Evolutionary conservation across 352 stramenopile genomes (phyloP), one percentile per base, ranked within the genome.

Genomic region (Pythium aphanidermatum): DNA sequence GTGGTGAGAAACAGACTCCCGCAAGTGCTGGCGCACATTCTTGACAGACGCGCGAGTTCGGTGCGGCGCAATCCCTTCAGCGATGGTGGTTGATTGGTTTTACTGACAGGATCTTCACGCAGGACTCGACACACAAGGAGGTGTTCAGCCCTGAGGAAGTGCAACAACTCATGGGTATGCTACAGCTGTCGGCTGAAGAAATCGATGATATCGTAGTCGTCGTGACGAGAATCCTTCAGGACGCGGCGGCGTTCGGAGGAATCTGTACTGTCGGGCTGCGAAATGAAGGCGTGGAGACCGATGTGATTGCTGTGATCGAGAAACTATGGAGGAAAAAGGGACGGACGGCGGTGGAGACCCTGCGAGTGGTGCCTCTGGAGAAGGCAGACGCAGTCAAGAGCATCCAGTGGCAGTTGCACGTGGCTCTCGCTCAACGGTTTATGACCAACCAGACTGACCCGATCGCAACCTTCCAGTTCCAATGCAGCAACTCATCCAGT

Each of bases 251-350:
- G 0, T 85, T 87, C 29, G 60, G 55, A 2, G 37, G 67, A 3
- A 46, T 83, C 3, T 58, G 72, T 27, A 30, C 46, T 0, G 57
- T 51, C 13, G 35, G 65, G 10, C 55, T 87, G 20, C 23, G 45
- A 3, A 44, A 39, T 4, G 39, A 33, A 1, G 63, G 60, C 3
- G 51, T 74, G 5, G 36, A 63, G 2, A 31, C 55, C 1, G 48
- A 60, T 4, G 70, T 76, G 17, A 45, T 63, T 13, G 31, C 40
- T 23, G 32, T 55, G 2, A 20, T 84, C 12, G 70, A 83, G 30
- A 74, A 79, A 50, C 45, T 62, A 33, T 87, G 75, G 75, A 69
- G 60, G 32, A 84, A 87, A 58, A 83, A 79, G 51, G 67, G 73
- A 11, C 38, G 39, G 5, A 21, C 21, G 0, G 20, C 49, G 2